phyloP scores from a whole-genome alignment of 1,139 yeast species.

The Kurtzmaniella natalensis region DNA sequence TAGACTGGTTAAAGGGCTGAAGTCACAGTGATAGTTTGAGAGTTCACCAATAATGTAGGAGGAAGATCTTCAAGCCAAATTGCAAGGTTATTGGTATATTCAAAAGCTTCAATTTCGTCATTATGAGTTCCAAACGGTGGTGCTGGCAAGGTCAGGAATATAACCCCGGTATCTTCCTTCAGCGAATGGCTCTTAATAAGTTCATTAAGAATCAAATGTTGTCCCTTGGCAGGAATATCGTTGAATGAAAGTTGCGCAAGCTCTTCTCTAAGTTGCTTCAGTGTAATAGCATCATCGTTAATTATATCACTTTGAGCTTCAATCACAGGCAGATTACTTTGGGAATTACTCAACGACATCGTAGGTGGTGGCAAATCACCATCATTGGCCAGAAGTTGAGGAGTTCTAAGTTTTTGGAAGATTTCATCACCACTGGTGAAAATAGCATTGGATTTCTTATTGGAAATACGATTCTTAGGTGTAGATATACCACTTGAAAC shows the following conservation, averaged over 20 bases:
- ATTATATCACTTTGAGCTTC: conserved; percentile 5
- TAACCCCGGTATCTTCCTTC: conserved; percentile 54
- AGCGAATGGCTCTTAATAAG: conserved; percentile 66
- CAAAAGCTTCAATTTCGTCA: conserved; percentile 61
- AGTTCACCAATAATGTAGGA: conserved; percentile 74
- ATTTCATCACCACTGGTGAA: conserved; percentile 38
- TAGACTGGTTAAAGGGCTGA: conserved; percentile 66
- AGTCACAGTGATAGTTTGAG: conserved; percentile 93
- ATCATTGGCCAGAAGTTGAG: conserved; percentile 31
- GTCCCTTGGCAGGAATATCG: conserved; percentile 86
- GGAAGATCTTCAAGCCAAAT: conserved; percentile 81
- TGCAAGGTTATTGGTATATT: conserved; percentile 71
- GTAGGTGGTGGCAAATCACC: conserved; percentile 10
- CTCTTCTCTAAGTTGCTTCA: conserved; percentile 36
- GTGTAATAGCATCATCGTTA: conserved; percentile 22
- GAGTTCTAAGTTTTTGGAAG: conserved; percentile 33
- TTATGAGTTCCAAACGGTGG: conserved; percentile 80
- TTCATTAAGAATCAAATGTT: conserved; percentile 82
- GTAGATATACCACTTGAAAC: conserved; percentile 5
- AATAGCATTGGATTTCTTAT: conserved; percentile 10
- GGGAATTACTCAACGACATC: conserved; percentile 1
- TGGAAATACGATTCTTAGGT: conserved; percentile 2
- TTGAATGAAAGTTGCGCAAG: conserved; percentile 56
- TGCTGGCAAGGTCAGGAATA: conserved; percentile 86
- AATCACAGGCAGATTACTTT: neutral